A percentile compares a stretch with the other conserved stretches of the same genome.
phyloP scores from a whole-genome alignment of 2,329 filamentous ascomycete genomes.

The Aspergillus pseudoterreus region DNA sequence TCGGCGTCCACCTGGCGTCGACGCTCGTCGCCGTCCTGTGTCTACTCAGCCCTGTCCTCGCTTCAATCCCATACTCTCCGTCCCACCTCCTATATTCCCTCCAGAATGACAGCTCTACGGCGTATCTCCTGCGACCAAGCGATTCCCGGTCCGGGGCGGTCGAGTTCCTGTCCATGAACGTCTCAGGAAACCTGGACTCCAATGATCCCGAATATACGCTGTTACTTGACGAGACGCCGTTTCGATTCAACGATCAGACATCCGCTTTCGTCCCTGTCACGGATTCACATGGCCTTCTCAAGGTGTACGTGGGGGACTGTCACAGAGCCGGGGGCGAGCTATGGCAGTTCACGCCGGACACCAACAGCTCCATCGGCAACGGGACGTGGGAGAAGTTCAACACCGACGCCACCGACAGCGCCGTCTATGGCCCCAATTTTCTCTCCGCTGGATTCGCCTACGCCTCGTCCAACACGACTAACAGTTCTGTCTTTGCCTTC shows the following conservation, averaged over 20 bases:
- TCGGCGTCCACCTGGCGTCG: conserved; percentile 9
- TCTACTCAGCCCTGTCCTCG: conserved; percentile 20
- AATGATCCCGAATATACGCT: conserved; percentile 37
- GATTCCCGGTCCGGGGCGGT: conserved; percentile 43
- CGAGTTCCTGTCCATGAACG: conserved; percentile 62
- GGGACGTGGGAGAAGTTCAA: conserved; percentile 54
- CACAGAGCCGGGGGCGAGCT: conserved; percentile 52
- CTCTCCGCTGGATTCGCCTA: conserved; percentile 64
- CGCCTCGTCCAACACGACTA: conserved; percentile 53
- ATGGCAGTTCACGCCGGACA: conserved; percentile 63
- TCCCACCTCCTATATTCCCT: conserved; percentile 64
- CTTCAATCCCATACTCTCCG: conserved; percentile 69
- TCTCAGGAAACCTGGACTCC: conserved; percentile 55
- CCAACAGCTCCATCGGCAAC: conserved; percentile 41
- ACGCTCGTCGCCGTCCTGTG: conserved; percentile 19
- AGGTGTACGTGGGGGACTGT: conserved; percentile 73
- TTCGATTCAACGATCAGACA: conserved; percentile 40
- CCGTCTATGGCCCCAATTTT: conserved; percentile 50
- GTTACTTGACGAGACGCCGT: conserved; percentile 25
- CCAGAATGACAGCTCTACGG: conserved; percentile 49
- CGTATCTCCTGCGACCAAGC: conserved; percentile 67
- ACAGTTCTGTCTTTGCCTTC: conserved; percentile 63
- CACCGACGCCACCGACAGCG: conserved; percentile 30
- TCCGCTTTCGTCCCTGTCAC: conserved; percentile 69
- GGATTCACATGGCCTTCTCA: conserved; percentile 64